Base-by-base conservation (phyloP, 2,329 filamentous ascomycete genomes). In the Westerdykella sp. region DNA sequence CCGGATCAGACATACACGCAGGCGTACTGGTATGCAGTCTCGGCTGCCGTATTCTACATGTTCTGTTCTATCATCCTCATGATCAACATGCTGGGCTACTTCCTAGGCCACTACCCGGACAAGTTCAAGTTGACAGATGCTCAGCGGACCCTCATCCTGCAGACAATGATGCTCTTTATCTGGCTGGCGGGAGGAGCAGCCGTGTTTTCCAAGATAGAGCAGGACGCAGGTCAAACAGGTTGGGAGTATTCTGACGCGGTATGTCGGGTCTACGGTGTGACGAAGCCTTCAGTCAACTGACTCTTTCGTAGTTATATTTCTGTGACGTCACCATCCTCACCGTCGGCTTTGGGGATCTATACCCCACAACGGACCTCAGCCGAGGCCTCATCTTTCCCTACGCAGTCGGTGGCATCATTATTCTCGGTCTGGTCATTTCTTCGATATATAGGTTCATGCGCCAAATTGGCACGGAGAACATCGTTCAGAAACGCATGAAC, bases 131-230 rank as follows among this genome's bases (percentile, higher is more conserved):
- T 95, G 18, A 90, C 85, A 0, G 79, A 83, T 41, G 84, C 84
- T 47, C 90, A 96, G 65, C 79, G 90, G 9, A 95, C 87, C 0
- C 71, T 96, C 16, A 95, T 96, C 73, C 69, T 95, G 22, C 90
- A 96, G 66, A 95, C 88, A 1, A 94, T 94, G 66, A 72, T 85
- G 43, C 87, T 94, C 59, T 82, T 95, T 40, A 69, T 87, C 38
- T 95, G 93, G 73, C 71, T 96, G 0, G 80, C 86, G 0, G 67
- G 88, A 2, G 90, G 90, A 1, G 87, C 84, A 0, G 77, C 83
- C 0, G 69, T 95, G 0, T 95, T 93, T 59, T 79, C 80, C 5
- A 72, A 71, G 1, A 75, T 93, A 3, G 84, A 95, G 45, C 55
- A 46, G 3, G 47, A 58, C 9, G 63, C 63, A 34, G 70, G 69